Conservation (phyloP, 352 stramenopile genomes). For the Phytophthora meadii region DNA sequence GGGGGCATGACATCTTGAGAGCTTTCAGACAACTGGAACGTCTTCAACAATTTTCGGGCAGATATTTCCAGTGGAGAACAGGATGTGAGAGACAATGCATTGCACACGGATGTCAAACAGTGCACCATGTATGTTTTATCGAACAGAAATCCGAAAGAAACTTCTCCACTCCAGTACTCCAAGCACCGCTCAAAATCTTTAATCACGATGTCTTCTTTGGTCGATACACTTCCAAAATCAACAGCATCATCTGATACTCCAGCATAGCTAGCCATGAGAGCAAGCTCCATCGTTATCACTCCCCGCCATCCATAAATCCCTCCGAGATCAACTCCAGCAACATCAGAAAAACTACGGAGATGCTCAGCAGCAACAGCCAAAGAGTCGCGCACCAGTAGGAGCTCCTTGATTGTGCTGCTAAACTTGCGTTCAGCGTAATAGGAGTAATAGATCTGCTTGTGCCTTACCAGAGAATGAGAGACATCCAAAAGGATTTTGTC, state of each 20-base stretch:
- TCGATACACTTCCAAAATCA: conserved; percentile 6
- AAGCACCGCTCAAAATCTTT: conserved; percentile 61
- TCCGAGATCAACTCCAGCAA: conserved; percentile 44
- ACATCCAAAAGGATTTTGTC: conserved; percentile 26
- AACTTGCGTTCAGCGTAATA: conserved; percentile 43
- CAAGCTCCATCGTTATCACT: conserved; percentile 64
- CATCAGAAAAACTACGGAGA: conserved; percentile 5
- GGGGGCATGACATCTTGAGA: conserved; percentile 21
- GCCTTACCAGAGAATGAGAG: conserved; percentile 35
- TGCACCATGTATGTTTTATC: conserved; percentile 31
- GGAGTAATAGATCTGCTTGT: conserved; percentile 44
- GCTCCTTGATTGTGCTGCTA: conserved; percentile 17
- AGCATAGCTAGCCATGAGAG: conserved; percentile 47
- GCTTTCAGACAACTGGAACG: conserved; percentile 18
- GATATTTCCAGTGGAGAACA: conserved; percentile 49
- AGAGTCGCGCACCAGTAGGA: conserved; percentile 34
- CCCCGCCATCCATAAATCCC: conserved; percentile 68
- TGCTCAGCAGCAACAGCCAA: conserved; percentile 35
- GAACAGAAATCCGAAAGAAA: conserved; percentile 38
- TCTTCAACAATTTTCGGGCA: conserved; percentile 46
- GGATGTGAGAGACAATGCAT: conserved; percentile 62
- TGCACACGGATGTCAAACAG: conserved; percentile 65
- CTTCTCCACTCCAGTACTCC: conserved; percentile 28
- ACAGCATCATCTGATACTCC: background rate
- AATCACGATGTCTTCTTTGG: conserved; percentile 48